Evolutionary conservation across 2,329 filamentous ascomycete species (phyloP), one percentile per base, ranked within the genome.

Genomic region (Zymoseptoria passerinii): DNA sequence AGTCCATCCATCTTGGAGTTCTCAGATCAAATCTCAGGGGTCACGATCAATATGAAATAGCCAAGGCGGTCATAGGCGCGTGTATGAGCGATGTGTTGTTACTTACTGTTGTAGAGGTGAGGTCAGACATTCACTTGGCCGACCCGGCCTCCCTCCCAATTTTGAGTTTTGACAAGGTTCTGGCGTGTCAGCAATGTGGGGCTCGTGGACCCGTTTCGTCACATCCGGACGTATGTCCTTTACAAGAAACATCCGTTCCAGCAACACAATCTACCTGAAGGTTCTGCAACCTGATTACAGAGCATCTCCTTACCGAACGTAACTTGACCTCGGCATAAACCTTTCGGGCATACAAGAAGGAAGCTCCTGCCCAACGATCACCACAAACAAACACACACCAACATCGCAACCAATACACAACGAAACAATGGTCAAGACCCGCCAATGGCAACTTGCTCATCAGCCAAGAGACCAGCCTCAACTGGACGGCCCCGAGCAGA

Each of bases 341-440:
- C 18, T 18, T 48, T 50, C 23, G 35, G 16, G 35, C 35, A 40
- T 40, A 40, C 35, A 40, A 40, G 35, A 40, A 10, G 16, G 16
- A 10, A 40, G 35, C 35, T 40, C 16, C 35, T 5, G 35, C 35
- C 35, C 16, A 16, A 10, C 16, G 4, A 40, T 16, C 10, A n/a
- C 48, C 48, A 23, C 18, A 20, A 3, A 48, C 13, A 48, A 3
- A 48, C 13, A 48, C 40, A 13, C 6, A 27, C 23, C 50, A n/a
- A 23, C n/a, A 23, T 2, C 23, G 10, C 6, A 13, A 23, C 9
- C 23, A 52, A 52, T 13, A n/a, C 7, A 52, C 23, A 23, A 23
- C 27, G 48, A 52, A 58, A 88, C 0, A 87, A 92, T 72, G 91
- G 92, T 61, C 20, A 60, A 61, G 55, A 74, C 74, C 40, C 70